A percentile compares a stretch with the other conserved stretches of the same genome.
phyloP scores from a whole-genome alignment of 805 yeast genomes.

The Maudiozyma turicensis region DNA sequence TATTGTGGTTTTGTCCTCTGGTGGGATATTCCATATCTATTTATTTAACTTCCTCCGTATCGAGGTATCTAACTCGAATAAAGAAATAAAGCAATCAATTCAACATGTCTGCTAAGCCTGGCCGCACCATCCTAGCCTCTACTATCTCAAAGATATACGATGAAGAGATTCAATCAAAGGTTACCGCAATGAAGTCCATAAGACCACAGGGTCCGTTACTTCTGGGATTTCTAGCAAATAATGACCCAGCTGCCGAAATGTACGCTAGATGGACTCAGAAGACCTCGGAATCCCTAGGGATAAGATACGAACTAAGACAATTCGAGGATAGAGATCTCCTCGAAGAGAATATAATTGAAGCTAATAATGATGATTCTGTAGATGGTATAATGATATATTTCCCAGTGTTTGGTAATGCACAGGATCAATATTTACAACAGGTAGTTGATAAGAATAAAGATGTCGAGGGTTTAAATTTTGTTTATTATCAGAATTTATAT shows the following conservation, averaged over 20 bases:
- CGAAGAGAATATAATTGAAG: slow-evolving; percentile 73
- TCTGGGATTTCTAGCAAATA: slow-evolving; percentile 87
- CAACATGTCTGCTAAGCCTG: slow-evolving; percentile 3
- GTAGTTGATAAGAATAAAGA: slow-evolving; percentile 86
- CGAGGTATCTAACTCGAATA: neutral
- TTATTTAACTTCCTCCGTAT: too few relatives aligned
- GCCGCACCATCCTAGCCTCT: slow-evolving; percentile 56
- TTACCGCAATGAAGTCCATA: slow-evolving; percentile 33
- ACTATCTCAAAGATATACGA: slow-evolving; percentile 74
- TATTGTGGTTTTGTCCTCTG: too few relatives aligned
- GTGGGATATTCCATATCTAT: too few relatives aligned
- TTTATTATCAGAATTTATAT: slow-evolving; percentile 88
- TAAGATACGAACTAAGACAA: slow-evolving; percentile 66
- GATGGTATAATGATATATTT: slow-evolving; percentile 95
- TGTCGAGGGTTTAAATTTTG: slow-evolving; percentile 89
- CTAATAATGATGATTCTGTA: slow-evolving; percentile 65
- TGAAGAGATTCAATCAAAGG: slow-evolving; percentile 57
- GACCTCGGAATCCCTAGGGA: slow-evolving; percentile 79
- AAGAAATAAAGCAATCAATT: too few relatives aligned
- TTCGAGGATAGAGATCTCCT: slow-evolving; percentile 67
- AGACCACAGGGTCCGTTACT: slow-evolving; percentile 52
- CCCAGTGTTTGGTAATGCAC: slow-evolving; percentile 92
- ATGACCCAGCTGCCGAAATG: slow-evolving; percentile 90
- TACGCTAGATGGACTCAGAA: slow-evolving; percentile 95
- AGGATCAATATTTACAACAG: slow-evolving; percentile 93